These are phyloP conservation scores for Tremella fuciformis DNA, from an alignment of 768 basidiomycete species.

Conservation along the genomic window DNA sequence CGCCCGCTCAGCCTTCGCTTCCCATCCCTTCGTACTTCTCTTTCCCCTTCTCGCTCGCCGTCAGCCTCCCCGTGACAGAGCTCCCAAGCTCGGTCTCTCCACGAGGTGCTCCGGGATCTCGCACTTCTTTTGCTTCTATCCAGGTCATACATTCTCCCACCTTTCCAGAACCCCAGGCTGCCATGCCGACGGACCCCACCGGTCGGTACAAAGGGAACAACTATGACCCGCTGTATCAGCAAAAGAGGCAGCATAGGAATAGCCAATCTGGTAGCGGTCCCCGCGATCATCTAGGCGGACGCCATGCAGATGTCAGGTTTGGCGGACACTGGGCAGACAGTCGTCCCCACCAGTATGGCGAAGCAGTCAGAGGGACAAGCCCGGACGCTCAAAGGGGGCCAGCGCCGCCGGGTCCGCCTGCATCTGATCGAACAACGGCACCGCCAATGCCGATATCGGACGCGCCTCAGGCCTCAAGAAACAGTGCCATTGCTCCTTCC, in stretches of 20 bases:
- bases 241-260: background rate
- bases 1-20: too few species aligned
- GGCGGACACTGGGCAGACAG: background rate
- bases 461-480: too few species aligned
- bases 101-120: background rate
- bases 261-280: background rate
- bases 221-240: constrained; percentile 12
- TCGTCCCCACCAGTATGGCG: background rate
- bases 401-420: background rate
- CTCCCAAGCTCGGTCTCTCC: constrained; percentile 1
- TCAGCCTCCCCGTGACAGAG: background rate
- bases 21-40: too few species aligned
- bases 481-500: background rate
- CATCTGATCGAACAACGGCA: too few species aligned
- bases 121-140: background rate
- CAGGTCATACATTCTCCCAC: background rate
- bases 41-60: background rate
- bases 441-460: too few species aligned
- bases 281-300: background rate
- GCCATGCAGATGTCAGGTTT: background rate
- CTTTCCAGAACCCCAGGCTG: background rate
- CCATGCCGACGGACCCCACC: background rate
- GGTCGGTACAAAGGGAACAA: constrained; percentile 13
- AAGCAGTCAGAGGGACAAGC: background rate
- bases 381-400: background rate